These are phyloP conservation scores for Acarospora socialis DNA, from an alignment of 2,329 filamentous ascomycete species.

Conservation along the genomic window DNA sequence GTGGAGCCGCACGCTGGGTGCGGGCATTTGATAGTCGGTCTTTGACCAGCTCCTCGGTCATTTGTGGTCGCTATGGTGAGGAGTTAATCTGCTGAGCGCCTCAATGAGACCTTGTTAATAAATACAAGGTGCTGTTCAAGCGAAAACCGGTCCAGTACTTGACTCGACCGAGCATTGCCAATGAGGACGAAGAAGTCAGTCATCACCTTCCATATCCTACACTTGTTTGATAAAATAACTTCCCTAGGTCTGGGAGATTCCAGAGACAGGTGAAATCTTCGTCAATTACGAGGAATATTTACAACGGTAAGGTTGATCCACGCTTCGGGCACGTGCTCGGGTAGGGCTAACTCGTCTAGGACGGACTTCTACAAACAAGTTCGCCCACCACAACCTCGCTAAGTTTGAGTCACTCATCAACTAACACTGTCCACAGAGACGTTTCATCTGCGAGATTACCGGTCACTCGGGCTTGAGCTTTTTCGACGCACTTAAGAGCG, in stretches of 20 bases:
- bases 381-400: constrained; percentile 12
- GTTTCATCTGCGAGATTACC: constrained; percentile 92
- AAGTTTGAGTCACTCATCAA: not conserved
- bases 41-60: too few relatives aligned
- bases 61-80: constrained; percentile 29
- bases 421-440: constrained; percentile 41
- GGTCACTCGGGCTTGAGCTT: constrained; percentile 84
- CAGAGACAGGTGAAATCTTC: constrained; percentile 82
- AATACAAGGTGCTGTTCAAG: constrained; percentile 74
- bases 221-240: constrained; percentile 8
- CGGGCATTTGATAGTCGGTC: too few relatives aligned
- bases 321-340: constrained; percentile 5
- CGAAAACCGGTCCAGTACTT: constrained; percentile 83
- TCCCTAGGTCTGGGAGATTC: constrained; percentile 74
- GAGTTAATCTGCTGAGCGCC: constrained; percentile 13
- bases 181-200: constrained; percentile 71
- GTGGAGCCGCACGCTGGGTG: too few relatives aligned
- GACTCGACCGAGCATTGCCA: constrained; percentile 54
- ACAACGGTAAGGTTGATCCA: constrained; percentile 46
- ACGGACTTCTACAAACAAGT: constrained; percentile 92
- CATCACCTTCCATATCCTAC: constrained; percentile 6
- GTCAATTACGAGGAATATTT: constrained; percentile 78
- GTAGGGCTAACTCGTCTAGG: constrained; percentile 35
- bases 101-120: constrained; percentile 11
- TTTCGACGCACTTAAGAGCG: constrained; percentile 82